Conservation (phyloP, 495 filamentous ascomycete species). For the Jackrogersella multiformis region DNA sequence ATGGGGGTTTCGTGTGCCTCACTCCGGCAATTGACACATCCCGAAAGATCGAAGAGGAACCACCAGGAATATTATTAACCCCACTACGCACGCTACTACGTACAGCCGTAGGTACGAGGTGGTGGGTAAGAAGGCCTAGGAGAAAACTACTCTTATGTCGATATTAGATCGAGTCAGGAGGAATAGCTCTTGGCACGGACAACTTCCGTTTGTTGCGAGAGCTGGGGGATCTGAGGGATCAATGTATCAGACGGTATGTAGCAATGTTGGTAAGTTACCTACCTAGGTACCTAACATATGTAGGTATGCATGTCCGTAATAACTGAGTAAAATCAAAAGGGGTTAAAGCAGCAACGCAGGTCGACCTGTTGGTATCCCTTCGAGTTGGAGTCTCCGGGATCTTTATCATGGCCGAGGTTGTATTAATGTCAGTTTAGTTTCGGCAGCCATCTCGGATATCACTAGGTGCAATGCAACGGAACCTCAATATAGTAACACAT, state of each 20-base stretch:
- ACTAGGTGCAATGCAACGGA: slow-evolving; percentile 37
- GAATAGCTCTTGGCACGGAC: slow-evolving; percentile 15
- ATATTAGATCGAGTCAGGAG: slow-evolving; percentile 27
- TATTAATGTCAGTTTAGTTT: slow-evolving; percentile 37
- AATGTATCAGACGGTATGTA: slow-evolving; percentile 23
- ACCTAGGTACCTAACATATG: too few relatives aligned
- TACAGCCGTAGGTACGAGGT: slow-evolving; percentile 14
- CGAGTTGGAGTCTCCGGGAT: slow-evolving; percentile 22
- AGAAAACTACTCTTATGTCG: slow-evolving; percentile 5
- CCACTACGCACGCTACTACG: slow-evolving; percentile 34
- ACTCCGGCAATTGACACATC: slow-evolving; percentile 36
- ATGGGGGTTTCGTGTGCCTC: slow-evolving; percentile 29
- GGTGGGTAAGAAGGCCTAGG: slow-evolving; percentile 31
- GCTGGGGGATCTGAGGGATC: slow-evolving; percentile 16
- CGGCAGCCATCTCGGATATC: slow-evolving; percentile 43
- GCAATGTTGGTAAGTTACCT: too few relatives aligned
- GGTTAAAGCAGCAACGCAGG: slow-evolving; percentile 13
- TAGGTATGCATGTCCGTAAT: slow-evolving; percentile 29
- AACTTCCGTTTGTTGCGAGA: slow-evolving; percentile 27
- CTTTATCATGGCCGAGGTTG: slow-evolving; percentile 38
- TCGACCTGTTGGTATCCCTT: slow-evolving; percentile 18
- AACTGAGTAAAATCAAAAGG: slow-evolving; percentile 34
- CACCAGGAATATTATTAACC: slow-evolving; percentile 37
- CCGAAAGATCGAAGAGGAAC: slow-evolving; percentile 20
- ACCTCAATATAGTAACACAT: slow-evolving; percentile 36